Conservation (phyloP, 768 basidiomycete genomes). For the Udeniomyces megalosporus region DNA sequence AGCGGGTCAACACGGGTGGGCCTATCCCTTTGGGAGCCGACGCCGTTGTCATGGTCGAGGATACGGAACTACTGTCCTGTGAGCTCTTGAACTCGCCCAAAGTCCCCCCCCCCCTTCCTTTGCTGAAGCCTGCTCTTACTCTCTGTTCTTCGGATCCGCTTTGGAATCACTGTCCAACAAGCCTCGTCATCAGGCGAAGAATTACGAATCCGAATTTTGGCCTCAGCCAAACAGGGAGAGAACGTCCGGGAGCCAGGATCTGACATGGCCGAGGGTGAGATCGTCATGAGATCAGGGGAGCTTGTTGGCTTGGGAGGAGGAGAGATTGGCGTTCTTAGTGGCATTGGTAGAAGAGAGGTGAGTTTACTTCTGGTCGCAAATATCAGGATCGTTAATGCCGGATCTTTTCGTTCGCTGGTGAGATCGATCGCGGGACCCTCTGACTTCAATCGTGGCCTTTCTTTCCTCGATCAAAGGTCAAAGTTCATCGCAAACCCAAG, state of each 20-base stretch:
- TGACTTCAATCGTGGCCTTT: background rate
- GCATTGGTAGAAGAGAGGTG: conserved; percentile 59
- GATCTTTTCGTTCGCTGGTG: no score
- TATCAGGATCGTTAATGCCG: no score
- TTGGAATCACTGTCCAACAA: no score
- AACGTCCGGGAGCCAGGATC: conserved; percentile 60
- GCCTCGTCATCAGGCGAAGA: conserved; percentile 45
- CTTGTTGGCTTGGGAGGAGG: conserved; percentile 52
- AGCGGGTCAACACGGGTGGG: conserved; percentile 73
- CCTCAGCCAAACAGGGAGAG: conserved; percentile 42
- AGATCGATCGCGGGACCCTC: background rate
- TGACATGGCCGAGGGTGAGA: conserved; percentile 51
- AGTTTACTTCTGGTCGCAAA: conserved; percentile 4
- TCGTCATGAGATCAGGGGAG: conserved; percentile 44
- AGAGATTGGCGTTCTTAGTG: conserved; percentile 65
- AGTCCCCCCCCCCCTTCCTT: no score
- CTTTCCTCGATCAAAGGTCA: conserved; percentile 37
- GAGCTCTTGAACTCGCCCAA: no score
- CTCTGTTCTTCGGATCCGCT: background rate
- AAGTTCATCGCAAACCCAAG: conserved; percentile 51
- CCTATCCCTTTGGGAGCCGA: conserved; percentile 61
- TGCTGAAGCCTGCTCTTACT: no score
- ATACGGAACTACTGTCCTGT: conserved; percentile 50
- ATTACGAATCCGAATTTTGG: conserved; percentile 50
- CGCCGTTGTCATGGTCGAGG: conserved; percentile 83